These are phyloP conservation scores for Croton laevigatus DNA, from an alignment of 441 rosid species.

Conservation along the genomic window DNA sequence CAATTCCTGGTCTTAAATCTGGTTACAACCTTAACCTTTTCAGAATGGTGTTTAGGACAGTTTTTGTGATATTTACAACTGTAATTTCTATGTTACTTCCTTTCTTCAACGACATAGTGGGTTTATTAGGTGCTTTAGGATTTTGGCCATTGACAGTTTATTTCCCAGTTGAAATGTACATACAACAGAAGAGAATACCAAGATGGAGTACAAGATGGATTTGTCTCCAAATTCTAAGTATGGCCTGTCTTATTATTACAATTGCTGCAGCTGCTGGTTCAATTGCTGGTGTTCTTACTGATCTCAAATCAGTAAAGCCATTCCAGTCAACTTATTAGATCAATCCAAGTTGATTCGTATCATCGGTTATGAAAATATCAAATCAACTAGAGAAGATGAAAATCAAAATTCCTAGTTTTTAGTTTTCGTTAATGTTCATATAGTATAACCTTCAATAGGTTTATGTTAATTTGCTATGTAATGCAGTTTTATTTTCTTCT, in stretches of 20 bases:
- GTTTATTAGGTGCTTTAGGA: constrained; percentile 75
- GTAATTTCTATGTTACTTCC: constrained; percentile 82
- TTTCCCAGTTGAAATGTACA: constrained; percentile 88
- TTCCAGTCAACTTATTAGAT: constrained; percentile 44
- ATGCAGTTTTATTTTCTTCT: neutral
- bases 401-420: neutral
- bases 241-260: constrained; percentile 53
- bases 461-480: neutral
- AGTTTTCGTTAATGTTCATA: constrained; percentile 21
- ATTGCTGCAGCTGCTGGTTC: constrained; percentile 86
- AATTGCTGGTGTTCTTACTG: constrained; percentile 54
- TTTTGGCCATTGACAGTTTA: constrained; percentile 89
- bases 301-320: constrained; percentile 66
- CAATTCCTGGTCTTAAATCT: constrained; percentile 35
- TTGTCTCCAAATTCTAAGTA: constrained; percentile 60
- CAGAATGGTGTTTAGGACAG: constrained; percentile 68
- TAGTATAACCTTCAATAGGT: constrained; percentile 13
- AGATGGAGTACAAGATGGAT: constrained; percentile 78
- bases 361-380: constrained; percentile 8
- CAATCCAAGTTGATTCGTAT: neutral
- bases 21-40: constrained; percentile 56
- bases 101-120: constrained; percentile 72
- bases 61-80: constrained; percentile 63
- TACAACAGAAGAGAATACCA: constrained; percentile 53
- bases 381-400: too few relatives aligned